Base-by-base conservation (phyloP, 768 basidiomycete species). In the Suillus cothurnatus region DNA sequence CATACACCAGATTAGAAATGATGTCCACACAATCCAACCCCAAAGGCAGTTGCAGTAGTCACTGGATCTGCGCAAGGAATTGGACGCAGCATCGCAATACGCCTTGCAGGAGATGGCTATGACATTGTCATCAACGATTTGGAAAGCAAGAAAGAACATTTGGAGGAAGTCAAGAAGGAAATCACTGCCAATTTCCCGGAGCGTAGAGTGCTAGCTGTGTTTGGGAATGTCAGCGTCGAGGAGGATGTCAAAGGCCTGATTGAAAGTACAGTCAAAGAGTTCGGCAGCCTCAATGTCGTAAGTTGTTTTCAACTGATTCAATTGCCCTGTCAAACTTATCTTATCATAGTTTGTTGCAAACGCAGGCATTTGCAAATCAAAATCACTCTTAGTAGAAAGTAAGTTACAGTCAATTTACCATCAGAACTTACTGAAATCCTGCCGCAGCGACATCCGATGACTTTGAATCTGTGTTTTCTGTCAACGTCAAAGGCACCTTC, bases 401-500 rank as follows among this genome's bases (percentile, higher is more conserved):
- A 34, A 32, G 41, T 61, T 6, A 19, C 5, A 9, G 14, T 66
- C 68, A 68, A 75, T 9, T 21, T 9, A 41, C 43, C 19, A 21
- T 26, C 21, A n/a, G n/a, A n/a, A n/a, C n/a, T n/a, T n/a, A 28
- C 36, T 23, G 6, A 12, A 59, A 63, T 41, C 3, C 32, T 39
- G 39, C 56, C 3, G 12, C 57, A 82, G 81, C 73, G 3, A 70
- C 72, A 26, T 64, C 74, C 2, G 73, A 74, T 23, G 73, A 80
- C 11, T 71, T 77, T 64, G 77, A 82, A 36, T 64, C 67, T 21
- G 52, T 77, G 12, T 65, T 79, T n/a, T 64, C 74, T 2, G 73
- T 81, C 56, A 85, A 85, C 49, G 73, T 76, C 32, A 76, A 74
- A 21, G 81, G 84, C 7, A 73, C 74, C 0, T 75, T 83, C 67